Evolutionary conservation across 768 basidiomycete species (phyloP), one percentile per base, ranked within the genome.

Genomic region (Lactarius vividus): DNA sequence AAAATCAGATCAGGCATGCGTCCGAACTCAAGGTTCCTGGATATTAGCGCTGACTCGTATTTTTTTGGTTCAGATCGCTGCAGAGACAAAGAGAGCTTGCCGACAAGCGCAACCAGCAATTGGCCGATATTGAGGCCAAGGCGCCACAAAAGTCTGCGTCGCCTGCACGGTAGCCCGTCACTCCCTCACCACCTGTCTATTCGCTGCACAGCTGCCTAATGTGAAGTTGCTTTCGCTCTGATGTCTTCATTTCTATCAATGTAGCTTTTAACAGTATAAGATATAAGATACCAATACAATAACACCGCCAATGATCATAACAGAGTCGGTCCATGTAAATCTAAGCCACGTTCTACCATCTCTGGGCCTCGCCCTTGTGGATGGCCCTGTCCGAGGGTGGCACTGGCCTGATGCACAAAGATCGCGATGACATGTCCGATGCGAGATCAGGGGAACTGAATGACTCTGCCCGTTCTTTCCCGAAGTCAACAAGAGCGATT

Each of bases 81-180:
- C 88, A 92, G 71, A 82, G 86, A 64, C 92, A 94, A 72, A 79
- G 90, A 37, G 91, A 94, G 29, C 76, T 87, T 28, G 91, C 92
- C n/a, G 85, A 87, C 73, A 90, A 87, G 73, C 84, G 93, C 46
- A 90, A 80, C 61, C 78, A 79, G 52, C 86, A 86, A 71, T 78
- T 88, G 35, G 78, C 79, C 65, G 86, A 86, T 35, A 81, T 87
- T 28, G 70, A 70, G 64, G 39, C 70, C 40, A 70, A 70, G 64
- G 70, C 62, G 28, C 68, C 70, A 40, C 62, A 69, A 13, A 57
- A 61, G 44, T 15, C 57, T 20, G 52, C 46, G 31, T 63, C 61
- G 11, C 66, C 62, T 35, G 66, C 62, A 2, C 66, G 68, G 56
- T 69, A 63, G 62, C 13, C 35, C 13, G 26, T 31, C 8, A 3